Evolutionary conservation across 202 grass and related monocot genomes (phyloP), one percentile per base, ranked within the genome.

Genomic region (Dendrocalamus latiflorus): DNA sequence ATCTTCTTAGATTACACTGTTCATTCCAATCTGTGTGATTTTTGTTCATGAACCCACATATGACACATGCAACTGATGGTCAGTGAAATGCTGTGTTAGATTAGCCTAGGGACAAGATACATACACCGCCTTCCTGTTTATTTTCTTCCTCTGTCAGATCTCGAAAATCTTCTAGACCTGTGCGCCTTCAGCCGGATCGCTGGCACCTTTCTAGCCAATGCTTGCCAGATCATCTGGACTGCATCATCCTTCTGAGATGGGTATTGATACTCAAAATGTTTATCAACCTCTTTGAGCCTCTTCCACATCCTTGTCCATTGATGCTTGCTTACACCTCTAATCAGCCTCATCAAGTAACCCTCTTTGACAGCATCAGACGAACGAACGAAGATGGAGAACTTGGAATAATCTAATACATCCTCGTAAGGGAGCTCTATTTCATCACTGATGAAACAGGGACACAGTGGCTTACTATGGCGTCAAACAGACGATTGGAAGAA

Each of bases 221-320:
- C 77, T 65, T 91, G 87, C 93, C 91, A 98, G 47, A 98, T 91
- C 95, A 98, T 98, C 67, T 98, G 95, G 10, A 93, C 95, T 2
- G 95, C 93, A 76, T 95, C 91, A 72, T 90, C 90, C 76, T 82
- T 91, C 75, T 78, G 70, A 30, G 90, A 93, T 1, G 93, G 92
- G 86, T 89, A 90, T 7, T 86, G 92, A 42, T 90, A 98, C 73
- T 95, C 93, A 8, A 87, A 95, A 36, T 89, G 87, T 54, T 80
- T 84, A 84, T 98, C 91, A 15, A 98, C 89, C 55, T 93, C 89
- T 88, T 93, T 95, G 38, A 98, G 88, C 80, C 87, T 88, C 4
- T 87, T 65, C 95, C 95, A 98, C 95, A 93, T 95, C 41, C 18
- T 71, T 61, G 83, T 95, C 95, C 95, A 95, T 26, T 79, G 53